Evolutionary conservation across 495 filamentous ascomycete genomes (phyloP).

Genomic region (Podospora bellae-mahoneyi): DNA sequence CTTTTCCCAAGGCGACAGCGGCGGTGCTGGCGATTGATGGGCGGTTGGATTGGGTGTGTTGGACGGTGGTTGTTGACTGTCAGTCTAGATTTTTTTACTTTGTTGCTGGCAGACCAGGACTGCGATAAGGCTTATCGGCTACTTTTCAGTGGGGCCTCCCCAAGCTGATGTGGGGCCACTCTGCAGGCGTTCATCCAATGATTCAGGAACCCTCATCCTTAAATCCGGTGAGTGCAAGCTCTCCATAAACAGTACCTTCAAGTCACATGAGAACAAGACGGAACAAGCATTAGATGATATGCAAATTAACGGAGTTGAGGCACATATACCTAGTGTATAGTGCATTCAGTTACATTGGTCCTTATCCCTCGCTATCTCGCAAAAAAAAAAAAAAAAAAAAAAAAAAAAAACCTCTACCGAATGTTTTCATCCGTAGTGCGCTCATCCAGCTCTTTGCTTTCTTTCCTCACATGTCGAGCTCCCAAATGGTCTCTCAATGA

Average conservation of each 20-base stretch:
- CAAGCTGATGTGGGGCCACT: neutral
- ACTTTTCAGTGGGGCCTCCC: slow-evolving; percentile 21
- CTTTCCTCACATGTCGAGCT: neutral
- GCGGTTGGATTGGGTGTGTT: neutral
- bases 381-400: neutral
- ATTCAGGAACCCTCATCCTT: neutral
- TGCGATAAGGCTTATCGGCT: slow-evolving; percentile 2
- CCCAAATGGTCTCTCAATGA: neutral
- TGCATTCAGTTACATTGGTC: slow-evolving; percentile 7
- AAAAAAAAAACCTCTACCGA: neutral
- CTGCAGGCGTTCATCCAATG: neutral
- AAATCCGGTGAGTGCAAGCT: no score
- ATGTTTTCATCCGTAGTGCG: neutral
- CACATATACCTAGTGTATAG: slow-evolving; percentile 12
- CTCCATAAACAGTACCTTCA: no score
- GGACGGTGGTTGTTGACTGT: slow-evolving; percentile 4
- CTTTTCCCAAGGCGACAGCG: slow-evolving; percentile 21
- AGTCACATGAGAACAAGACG: neutral
- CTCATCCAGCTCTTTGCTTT: neutral
- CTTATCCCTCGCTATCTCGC: neutral
- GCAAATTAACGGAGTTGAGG: slow-evolving; percentile 14
- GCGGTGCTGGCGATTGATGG: neutral
- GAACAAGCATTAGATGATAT: neutral
- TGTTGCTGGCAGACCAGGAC: neutral
- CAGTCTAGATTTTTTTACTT: slow-evolving; percentile 17